Conservation (phyloP, 805 yeast species). For the Lachancea nothofagi region DNA sequence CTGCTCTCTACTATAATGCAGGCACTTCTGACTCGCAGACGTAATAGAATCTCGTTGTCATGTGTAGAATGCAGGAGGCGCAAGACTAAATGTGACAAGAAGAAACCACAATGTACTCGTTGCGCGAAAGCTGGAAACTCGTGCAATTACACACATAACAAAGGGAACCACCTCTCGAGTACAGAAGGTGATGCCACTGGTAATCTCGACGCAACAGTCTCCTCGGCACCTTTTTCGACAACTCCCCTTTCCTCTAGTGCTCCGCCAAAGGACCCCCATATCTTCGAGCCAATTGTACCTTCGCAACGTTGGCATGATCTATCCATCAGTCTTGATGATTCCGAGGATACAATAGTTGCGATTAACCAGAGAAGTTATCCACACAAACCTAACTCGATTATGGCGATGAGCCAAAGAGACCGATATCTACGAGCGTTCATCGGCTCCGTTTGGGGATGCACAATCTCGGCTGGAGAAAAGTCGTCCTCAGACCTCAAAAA, state of each 20-base stretch:
- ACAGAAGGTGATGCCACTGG: not conserved
- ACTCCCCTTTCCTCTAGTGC: no score
- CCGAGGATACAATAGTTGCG: constrained; percentile 6
- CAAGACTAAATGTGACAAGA: constrained; percentile 10
- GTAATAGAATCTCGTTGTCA: constrained; percentile 6
- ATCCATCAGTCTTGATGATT: constrained; percentile 1
- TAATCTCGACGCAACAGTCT: not conserved
- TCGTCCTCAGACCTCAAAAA: not conserved
- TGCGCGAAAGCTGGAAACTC: constrained; percentile 1
- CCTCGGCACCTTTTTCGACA: no score
- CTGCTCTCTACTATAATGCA: no score
- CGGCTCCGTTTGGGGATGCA: constrained; percentile 7
- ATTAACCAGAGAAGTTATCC: constrained; percentile 5
- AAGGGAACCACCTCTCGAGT: not conserved
- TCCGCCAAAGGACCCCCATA: no score
- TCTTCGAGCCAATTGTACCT: no score
- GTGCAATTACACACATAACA: not conserved
- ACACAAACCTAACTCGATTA: constrained; percentile 7
- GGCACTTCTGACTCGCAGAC: constrained; percentile 1
- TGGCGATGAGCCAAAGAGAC: constrained; percentile 8
- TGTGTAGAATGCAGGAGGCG: constrained; percentile 8
- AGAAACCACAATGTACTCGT: constrained; percentile 3
- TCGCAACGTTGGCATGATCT: not conserved
- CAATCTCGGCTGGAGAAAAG: not conserved
- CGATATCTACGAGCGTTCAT: constrained; percentile 4